Evolutionary conservation across 148 eudicot species (phyloP).

Genomic region (Drosera capensis): DNA sequence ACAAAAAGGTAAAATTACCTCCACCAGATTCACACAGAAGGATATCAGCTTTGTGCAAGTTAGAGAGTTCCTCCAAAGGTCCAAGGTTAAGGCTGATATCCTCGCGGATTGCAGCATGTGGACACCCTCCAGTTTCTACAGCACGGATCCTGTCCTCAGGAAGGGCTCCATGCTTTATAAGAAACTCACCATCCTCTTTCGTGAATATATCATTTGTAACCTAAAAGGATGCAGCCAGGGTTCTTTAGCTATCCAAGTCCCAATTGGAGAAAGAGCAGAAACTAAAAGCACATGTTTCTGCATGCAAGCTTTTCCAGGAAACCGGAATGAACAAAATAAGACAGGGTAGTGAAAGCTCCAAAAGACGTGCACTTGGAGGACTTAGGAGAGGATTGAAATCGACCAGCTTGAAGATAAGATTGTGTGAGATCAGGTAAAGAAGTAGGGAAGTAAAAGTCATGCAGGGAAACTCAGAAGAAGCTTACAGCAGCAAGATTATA

Average conservation of each 20-base stretch:
- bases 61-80: neutral
- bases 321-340: too few relatives aligned
- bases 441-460: neutral
- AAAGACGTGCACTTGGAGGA: too few relatives aligned
- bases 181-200: neutral
- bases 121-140: neutral
- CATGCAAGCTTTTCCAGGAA: too few relatives aligned
- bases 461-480: slow-evolving; percentile 4
- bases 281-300: too few relatives aligned
- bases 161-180: neutral
- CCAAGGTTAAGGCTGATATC: neutral
- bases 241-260: neutral
- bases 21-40: neutral
- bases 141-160: neutral
- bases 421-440: too few relatives aligned
- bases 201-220: neutral
- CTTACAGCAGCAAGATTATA: slow-evolving; percentile 97
- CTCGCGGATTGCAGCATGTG: neutral
- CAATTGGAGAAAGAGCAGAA: neutral
- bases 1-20: neutral
- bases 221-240: too few relatives aligned
- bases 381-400: too few relatives aligned
- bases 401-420: too few relatives aligned
- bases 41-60: neutral
- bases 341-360: too few relatives aligned